These are phyloP conservation scores for Suhomyces anneliseae DNA, from an alignment of 1,139 yeast species.

Conservation along the genomic window DNA sequence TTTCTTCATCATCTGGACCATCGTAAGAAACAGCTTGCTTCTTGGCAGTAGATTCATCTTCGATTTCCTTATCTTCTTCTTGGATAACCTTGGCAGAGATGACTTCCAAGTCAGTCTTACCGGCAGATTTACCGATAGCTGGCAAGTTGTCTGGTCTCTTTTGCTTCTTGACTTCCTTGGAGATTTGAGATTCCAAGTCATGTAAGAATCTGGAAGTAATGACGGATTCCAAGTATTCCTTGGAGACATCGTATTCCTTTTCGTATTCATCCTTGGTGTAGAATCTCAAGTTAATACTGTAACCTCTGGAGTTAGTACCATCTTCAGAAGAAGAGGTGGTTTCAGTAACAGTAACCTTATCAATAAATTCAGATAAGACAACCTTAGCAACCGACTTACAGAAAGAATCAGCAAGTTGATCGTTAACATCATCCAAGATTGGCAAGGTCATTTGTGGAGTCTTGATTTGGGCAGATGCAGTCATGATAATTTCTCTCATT, in stretches of 20 bases:
- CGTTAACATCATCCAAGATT: conserved; percentile 71
- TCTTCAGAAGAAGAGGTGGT: conserved; percentile 63
- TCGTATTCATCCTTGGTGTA: conserved; percentile 77
- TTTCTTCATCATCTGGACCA: conserved; percentile 91
- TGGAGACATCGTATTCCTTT: conserved; percentile 84
- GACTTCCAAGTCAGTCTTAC: conserved; percentile 52
- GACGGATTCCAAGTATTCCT: conserved; percentile 72
- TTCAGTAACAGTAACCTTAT: conserved; percentile 82
- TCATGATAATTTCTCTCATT: conserved; percentile 99
- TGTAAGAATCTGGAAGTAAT: conserved; percentile 65
- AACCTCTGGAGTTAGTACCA: conserved; percentile 64
- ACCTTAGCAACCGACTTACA: conserved; percentile 89
- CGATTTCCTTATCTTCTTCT: conserved; percentile 40
- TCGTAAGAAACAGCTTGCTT: conserved; percentile 92
- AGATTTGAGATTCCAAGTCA: conserved; percentile 68
- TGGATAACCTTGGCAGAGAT: conserved; percentile 32
- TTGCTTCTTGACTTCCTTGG: conserved; percentile 83
- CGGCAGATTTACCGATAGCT: conserved; percentile 71
- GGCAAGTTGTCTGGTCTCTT: conserved; percentile 59
- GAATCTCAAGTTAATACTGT: conserved; percentile 71
- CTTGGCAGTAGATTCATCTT: conserved; percentile 63
- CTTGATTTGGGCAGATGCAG: conserved; percentile 91
- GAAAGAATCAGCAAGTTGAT: conserved; percentile 88
- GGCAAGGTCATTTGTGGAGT: conserved; percentile 99
- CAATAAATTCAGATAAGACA: conserved; percentile 83